phyloP scores from a whole-genome alignment of 83 land plant genomes.

The Picea mariana region DNA sequence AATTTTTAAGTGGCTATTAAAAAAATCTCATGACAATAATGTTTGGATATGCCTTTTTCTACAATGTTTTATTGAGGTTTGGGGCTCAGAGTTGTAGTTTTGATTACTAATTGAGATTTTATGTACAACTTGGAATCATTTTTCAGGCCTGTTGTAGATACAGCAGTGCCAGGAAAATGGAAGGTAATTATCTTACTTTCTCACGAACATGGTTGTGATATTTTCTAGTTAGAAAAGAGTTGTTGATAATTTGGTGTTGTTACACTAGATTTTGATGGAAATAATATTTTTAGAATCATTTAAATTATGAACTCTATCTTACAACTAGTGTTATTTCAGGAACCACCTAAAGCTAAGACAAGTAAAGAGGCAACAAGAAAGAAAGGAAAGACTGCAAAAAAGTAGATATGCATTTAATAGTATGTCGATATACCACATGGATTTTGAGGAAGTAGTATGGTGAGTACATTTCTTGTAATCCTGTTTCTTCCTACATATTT shows the following conservation, averaged over 20 bases:
- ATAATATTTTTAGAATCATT: neutral
- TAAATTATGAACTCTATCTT: no score
- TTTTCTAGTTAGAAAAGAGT: neutral
- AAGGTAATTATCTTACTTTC: conserved; percentile 49
- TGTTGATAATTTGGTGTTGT: neutral
- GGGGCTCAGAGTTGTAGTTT: neutral
- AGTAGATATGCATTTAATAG: neutral
- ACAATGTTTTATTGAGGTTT: neutral
- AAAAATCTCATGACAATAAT: no score
- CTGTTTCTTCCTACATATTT: neutral
- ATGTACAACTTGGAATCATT: conserved; percentile 72
- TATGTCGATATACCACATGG: neutral
- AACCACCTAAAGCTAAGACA: neutral
- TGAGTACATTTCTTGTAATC: neutral
- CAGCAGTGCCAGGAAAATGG: conserved; percentile 53
- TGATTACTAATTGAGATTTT: neutral
- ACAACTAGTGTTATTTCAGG: neutral
- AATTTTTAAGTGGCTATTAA: no score
- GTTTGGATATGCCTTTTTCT: conserved; percentile 17
- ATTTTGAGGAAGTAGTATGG: neutral
- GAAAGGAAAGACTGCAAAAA: conserved; percentile 6
- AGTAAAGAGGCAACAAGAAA: conserved; percentile 1
- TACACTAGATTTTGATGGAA: neutral
- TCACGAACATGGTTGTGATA: no score
- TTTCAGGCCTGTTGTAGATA: conserved; percentile 57